Evolutionary conservation across 163 green algal genomes (phyloP).

Genomic region (Prototheca wickerhamii): DNA sequence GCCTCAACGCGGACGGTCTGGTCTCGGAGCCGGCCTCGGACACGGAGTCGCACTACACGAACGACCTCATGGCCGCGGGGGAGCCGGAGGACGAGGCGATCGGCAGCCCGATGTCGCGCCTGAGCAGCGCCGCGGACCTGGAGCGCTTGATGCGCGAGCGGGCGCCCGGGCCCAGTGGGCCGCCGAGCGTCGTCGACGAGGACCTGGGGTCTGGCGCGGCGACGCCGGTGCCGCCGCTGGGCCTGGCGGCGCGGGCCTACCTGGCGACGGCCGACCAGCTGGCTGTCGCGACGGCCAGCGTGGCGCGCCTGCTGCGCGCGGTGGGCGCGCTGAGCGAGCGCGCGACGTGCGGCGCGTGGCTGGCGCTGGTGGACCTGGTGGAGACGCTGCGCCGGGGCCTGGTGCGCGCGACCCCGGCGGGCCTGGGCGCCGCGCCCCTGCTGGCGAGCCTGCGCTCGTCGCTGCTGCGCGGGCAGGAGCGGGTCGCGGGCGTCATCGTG

Average conservation of each 20-base stretch:
- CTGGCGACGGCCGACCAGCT: not conserved
- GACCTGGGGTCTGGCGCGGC: not conserved
- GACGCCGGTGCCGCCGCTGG: not conserved
- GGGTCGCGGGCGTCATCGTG: not conserved
- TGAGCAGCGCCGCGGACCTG: not conserved
- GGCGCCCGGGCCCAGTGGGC: not conserved
- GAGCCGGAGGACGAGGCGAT: not conserved
- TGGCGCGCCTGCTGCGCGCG: not conserved
- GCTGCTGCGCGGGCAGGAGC: not conserved
- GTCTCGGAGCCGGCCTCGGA: constrained; percentile 1
- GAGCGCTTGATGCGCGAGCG: not conserved
- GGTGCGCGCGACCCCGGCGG: not conserved
- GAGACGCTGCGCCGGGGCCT: not conserved
- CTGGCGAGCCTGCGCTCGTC: not conserved
- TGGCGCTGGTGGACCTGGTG: not conserved
- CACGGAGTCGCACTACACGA: constrained; percentile 2
- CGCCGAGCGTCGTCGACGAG: not conserved
- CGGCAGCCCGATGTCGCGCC: not conserved
- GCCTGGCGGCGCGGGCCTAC: not conserved
- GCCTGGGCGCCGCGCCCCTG: not conserved
- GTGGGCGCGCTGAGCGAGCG: not conserved
- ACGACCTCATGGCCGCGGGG: constrained; percentile 5
- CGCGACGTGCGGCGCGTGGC: not conserved
- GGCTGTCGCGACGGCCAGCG: not conserved
- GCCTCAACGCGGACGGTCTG: not conserved